Base-by-base conservation (phyloP, 1,284 basidiomycete species). In the Trametes pubescens region DNA sequence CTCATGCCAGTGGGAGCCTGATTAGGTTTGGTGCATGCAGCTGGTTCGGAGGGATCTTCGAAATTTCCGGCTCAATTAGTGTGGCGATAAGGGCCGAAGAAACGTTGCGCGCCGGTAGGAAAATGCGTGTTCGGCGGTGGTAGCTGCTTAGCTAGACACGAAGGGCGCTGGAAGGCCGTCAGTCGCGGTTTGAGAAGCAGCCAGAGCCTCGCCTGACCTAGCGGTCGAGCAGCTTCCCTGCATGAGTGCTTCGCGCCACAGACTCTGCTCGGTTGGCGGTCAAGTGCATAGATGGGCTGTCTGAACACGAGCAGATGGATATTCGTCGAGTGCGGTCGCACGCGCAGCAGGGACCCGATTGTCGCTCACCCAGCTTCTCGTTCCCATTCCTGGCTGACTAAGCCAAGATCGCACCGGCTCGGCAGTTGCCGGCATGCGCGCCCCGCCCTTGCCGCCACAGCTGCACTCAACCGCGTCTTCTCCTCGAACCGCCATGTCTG, bases 401-500 rank as follows among this genome's bases (percentile, higher is more conserved):
- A 67, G 53, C 54, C 43, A 16, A 29, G 24, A 55, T 57, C 51
- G 43, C 43, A 38, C 44, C 35, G 51, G n/a, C 35, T 52, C 67
- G 64, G 64, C 62, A 44, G 21, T 54, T 55, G 38, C 67, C 64
- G 67, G 55, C 37, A n/a, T 38, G 44, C 62, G 59, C 60, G 56
- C 64, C 59, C 59, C 54, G 48, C 53, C 57, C 61, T 57, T 24
- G 32, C 66, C 59, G 64, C 64, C 62, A 64, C 67, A 48, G 26
- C 48, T 58, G 51, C 43, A 57, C 40, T 24, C 38, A 22, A 53
- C 61, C 62, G 57, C 57, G 62, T 62, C 61, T 65, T 61, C 34
- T 62, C 44, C 51, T 61, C n/a, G 40, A 47, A 51, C 66, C 62
- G 51, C 55, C 54, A 88, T 95, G 94, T 87, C 93, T 68, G 87